These are phyloP conservation scores for Ceratocystis huliohia DNA, from an alignment of 2,329 filamentous ascomycete species.

Conservation along the genomic window DNA sequence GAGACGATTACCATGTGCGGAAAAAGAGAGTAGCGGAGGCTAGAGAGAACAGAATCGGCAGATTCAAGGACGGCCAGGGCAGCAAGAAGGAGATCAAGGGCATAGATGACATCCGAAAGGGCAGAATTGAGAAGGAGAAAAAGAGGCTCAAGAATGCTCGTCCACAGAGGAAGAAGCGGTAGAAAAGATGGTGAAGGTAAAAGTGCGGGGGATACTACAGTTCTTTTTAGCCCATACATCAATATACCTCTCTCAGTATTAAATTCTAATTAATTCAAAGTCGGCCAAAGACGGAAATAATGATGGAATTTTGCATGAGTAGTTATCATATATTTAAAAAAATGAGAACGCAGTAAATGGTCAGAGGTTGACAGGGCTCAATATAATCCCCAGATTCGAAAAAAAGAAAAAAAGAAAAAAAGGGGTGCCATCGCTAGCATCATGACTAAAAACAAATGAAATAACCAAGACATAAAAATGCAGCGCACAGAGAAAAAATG, in stretches of 20 bases:
- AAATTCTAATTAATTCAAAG: not conserved
- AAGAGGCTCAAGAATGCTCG: conserved; percentile 79
- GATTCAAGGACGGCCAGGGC: conserved; percentile 58
- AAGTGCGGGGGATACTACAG: not conserved
- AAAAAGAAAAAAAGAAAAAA: not conserved
- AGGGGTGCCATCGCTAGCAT: conserved; percentile 11
- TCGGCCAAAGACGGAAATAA: not conserved
- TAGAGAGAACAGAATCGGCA: conserved; percentile 67
- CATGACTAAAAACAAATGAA: not conserved
- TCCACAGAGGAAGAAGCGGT: conserved; percentile 49
- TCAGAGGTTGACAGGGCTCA: not conserved
- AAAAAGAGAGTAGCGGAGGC: conserved; percentile 85
- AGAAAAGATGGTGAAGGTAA: not conserved
- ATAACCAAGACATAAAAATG: not conserved
- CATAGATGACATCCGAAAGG: conserved; percentile 73
- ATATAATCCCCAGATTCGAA: not conserved
- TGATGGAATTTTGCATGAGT: not conserved
- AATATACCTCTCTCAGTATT: not conserved
- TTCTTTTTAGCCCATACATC: not conserved
- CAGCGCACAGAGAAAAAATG: not conserved
- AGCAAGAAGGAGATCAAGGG: conserved; percentile 69
- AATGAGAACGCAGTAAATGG: conserved; percentile 16
- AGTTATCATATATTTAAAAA: conserved; percentile 14
- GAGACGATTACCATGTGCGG: conserved; percentile 79
- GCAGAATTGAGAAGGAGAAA: conserved; percentile 62